Conservation (phyloP, 2,329 filamentous ascomycete species). For the Nannizziopsis barbatae region DNA sequence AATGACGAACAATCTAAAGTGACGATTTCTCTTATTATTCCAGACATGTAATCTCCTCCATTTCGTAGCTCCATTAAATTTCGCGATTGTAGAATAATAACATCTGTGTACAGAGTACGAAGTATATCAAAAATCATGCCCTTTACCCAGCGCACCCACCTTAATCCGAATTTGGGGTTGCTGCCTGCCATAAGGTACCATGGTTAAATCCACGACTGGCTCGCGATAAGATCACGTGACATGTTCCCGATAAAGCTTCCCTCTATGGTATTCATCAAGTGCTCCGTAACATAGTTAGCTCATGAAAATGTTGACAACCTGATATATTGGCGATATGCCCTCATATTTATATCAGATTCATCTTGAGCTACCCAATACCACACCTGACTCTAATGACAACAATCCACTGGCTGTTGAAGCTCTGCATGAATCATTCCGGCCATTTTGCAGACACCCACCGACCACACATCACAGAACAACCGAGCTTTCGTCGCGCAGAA, state of each 20-base stretch:
- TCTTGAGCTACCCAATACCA: slow-evolving; percentile 42
- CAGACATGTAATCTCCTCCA: too few species aligned
- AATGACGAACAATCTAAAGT: too few species aligned
- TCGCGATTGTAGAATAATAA: neutral
- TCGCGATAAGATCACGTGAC: slow-evolving; percentile 1
- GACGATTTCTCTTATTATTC: too few species aligned
- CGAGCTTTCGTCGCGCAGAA: neutral
- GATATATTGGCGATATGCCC: slow-evolving; percentile 41
- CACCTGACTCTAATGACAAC: neutral
- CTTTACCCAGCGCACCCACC: too few species aligned
- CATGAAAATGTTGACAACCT: slow-evolving; percentile 16
- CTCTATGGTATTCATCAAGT: too few species aligned
- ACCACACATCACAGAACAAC: slow-evolving; percentile 7
- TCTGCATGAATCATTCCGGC: slow-evolving; percentile 12
- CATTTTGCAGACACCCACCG: slow-evolving; percentile 10
- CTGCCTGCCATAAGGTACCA: neutral
- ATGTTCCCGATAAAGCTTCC: neutral
- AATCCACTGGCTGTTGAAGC: slow-evolving; percentile 5
- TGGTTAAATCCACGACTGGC: neutral
- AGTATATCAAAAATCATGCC: too few species aligned
- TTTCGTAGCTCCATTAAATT: too few species aligned
- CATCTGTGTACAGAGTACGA: too few species aligned
- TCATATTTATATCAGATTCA: slow-evolving; percentile 54
- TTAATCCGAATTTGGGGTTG: neutral
- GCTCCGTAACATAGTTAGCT: neutral